Evolutionary conservation across 495 filamentous ascomycete genomes (phyloP).

Genomic region (Talaromyces adpressus): DNA sequence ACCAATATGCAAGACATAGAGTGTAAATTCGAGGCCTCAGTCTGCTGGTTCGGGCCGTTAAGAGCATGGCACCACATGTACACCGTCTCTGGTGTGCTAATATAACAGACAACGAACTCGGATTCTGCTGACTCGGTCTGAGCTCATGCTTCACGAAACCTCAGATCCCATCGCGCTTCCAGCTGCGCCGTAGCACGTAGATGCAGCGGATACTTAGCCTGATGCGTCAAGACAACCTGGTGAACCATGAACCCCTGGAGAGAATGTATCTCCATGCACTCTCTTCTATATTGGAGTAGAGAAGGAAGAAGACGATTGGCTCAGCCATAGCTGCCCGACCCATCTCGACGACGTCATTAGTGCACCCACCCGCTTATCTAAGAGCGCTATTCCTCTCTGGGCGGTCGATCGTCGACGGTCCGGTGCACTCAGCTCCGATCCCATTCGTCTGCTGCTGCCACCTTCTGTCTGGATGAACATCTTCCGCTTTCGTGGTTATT

Average conservation of each 20-base stretch:
- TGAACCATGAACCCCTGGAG: background rate
- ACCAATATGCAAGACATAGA: too few relatives aligned
- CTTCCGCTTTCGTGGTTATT: background rate
- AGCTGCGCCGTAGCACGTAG: background rate
- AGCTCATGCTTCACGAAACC: background rate
- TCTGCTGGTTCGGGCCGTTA: too few relatives aligned
- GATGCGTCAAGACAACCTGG: too few relatives aligned
- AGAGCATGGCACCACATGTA: too few relatives aligned
- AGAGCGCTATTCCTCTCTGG: background rate
- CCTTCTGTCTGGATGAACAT: background rate
- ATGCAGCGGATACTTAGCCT: background rate
- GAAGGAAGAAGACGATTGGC: background rate
- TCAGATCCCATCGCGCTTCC: background rate
- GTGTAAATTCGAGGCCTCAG: too few relatives aligned
- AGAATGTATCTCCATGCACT: background rate
- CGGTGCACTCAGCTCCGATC: conserved; percentile 6
- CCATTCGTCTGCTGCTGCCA: background rate
- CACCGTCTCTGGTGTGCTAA: too few relatives aligned
- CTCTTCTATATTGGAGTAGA: background rate
- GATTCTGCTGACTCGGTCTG: background rate
- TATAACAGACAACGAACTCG: background rate
- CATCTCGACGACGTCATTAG: conserved; percentile 1
- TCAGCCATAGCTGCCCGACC: background rate
- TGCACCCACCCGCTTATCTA: background rate
- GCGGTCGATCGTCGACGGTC: conserved; percentile 2